Evolutionary conservation across 2,329 filamentous ascomycete genomes (phyloP).

Genomic region (Mycogone perniciosa): DNA sequence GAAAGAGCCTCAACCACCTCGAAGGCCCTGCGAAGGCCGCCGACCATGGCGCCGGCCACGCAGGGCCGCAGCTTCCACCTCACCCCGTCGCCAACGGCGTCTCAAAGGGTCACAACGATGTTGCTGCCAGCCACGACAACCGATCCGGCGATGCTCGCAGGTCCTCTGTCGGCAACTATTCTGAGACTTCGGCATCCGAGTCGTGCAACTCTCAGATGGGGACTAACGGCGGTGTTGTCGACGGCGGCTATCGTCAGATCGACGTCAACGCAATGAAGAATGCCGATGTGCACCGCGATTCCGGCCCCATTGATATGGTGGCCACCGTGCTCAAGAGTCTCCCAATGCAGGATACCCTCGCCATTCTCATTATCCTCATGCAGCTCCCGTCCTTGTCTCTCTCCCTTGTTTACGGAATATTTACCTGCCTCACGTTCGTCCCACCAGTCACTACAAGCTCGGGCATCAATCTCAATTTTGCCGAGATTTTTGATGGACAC

Average conservation of each 20-base stretch:
- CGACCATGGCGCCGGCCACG: slow-evolving; percentile 26
- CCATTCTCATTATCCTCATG: slow-evolving; percentile 91
- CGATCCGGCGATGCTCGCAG: slow-evolving; percentile 39
- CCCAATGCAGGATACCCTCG: slow-evolving; percentile 89
- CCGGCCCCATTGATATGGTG: slow-evolving; percentile 68
- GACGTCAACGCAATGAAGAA: slow-evolving; percentile 66
- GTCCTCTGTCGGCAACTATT: slow-evolving; percentile 45
- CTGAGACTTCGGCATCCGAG: slow-evolving; percentile 49
- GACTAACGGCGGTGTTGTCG: slow-evolving; percentile 29
- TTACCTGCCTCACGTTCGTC: slow-evolving; percentile 88
- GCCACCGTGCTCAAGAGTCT: slow-evolving; percentile 84
- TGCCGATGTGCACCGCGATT: slow-evolving; percentile 60
- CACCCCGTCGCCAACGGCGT: slow-evolving; percentile 29
- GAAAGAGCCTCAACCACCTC: slow-evolving; percentile 42
- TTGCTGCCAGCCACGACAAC: slow-evolving; percentile 25
- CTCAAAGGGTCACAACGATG: slow-evolving; percentile 22
- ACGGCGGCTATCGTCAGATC: slow-evolving; percentile 56
- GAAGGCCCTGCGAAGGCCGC: slow-evolving; percentile 32
- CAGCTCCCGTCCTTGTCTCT: slow-evolving; percentile 84
- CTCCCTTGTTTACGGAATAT: slow-evolving; percentile 84
- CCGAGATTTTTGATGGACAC: slow-evolving; percentile 85
- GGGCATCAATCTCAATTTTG: slow-evolving; percentile 73
- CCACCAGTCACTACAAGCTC: slow-evolving; percentile 73
- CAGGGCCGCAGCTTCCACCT: slow-evolving; percentile 23
- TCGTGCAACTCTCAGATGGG: slow-evolving; percentile 38